These are phyloP conservation scores for Sarcodon aspratus DNA, from an alignment of 768 basidiomycete genomes.

Conservation along the genomic window DNA sequence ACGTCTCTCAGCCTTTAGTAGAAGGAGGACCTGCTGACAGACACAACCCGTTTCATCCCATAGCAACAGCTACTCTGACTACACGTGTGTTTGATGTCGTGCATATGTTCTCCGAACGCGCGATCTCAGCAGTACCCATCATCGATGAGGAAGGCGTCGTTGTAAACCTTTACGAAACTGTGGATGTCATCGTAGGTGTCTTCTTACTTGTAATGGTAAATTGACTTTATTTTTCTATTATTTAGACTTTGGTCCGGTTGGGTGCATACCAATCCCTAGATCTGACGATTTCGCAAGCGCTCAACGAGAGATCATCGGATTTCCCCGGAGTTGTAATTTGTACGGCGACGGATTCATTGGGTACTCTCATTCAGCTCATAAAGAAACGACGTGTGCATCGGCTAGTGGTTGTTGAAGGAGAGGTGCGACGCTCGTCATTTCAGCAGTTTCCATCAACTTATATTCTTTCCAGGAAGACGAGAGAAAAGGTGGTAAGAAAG, in stretches of 20 bases:
- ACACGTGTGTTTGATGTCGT: conserved; percentile 97
- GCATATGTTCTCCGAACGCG: conserved; percentile 93
- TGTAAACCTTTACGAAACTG: conserved; percentile 94
- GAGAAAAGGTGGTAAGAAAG: conserved; percentile 68
- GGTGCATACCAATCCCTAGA: conserved; percentile 96
- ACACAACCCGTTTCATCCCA: conserved; percentile 74
- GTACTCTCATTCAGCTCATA: conserved; percentile 82
- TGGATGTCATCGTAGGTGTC: conserved; percentile 86
- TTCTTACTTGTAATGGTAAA: conserved; percentile 7
- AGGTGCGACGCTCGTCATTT: conserved; percentile 32
- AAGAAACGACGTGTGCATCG: conserved; percentile 92
- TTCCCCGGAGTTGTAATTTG: conserved; percentile 97
- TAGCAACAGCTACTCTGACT: conserved; percentile 81
- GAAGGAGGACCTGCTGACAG: conserved; percentile 17
- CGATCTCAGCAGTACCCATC: conserved; percentile 96
- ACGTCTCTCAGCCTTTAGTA: conserved; percentile 44
- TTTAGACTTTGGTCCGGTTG: conserved; percentile 83
- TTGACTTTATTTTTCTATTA: background rate
- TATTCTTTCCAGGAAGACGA: conserved; percentile 58
- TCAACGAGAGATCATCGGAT: conserved; percentile 85
- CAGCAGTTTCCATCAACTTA: background rate
- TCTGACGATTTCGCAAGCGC: conserved; percentile 84
- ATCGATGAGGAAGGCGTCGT: conserved; percentile 88
- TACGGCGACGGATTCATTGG: conserved; percentile 84
- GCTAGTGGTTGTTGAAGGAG: conserved; percentile 90